phyloP scores from a whole-genome alignment of 345 rosid genomes.

The Syzygium oleosum region DNA sequence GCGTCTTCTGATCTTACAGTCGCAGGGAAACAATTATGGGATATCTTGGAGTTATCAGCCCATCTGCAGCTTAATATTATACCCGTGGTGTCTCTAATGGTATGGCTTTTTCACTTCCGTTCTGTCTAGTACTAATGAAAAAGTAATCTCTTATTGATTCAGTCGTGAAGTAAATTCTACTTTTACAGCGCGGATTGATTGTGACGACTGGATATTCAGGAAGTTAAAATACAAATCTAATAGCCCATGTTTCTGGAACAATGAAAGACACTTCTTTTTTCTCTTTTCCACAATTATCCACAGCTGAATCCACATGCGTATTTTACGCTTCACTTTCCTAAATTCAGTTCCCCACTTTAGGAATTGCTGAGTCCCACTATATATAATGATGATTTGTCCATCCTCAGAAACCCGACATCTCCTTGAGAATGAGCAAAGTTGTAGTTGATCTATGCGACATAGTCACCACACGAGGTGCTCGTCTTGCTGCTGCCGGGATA shows the following conservation, averaged over 20 bases:
- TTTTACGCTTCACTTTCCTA: not conserved
- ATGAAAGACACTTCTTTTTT: not conserved
- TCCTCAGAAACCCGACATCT: constrained; percentile 19
- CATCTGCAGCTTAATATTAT: not conserved
- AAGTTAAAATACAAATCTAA: not conserved
- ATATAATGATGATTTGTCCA: not conserved
- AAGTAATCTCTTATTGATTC: not conserved
- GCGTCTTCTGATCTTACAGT: constrained; percentile 53
- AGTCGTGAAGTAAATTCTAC: not conserved
- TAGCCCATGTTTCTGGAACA: not conserved
- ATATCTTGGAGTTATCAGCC: constrained; percentile 46
- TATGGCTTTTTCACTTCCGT: not conserved
- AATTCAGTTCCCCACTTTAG: not conserved
- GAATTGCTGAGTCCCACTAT: not conserved
- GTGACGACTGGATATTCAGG: not conserved
- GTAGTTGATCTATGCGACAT: constrained; percentile 26
- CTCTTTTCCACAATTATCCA: not conserved
- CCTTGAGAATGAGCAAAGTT: constrained; percentile 19
- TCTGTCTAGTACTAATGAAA: not conserved
- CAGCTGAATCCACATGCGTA: not conserved
- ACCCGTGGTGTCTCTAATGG: not conserved
- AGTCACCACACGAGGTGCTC: constrained; percentile 25
- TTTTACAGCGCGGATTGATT: not conserved
- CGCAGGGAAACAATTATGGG: constrained; percentile 46
- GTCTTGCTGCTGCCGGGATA: constrained; percentile 38